Base-by-base conservation (phyloP, 345 rosid genomes). In the Nephelium lappaceum region DNA sequence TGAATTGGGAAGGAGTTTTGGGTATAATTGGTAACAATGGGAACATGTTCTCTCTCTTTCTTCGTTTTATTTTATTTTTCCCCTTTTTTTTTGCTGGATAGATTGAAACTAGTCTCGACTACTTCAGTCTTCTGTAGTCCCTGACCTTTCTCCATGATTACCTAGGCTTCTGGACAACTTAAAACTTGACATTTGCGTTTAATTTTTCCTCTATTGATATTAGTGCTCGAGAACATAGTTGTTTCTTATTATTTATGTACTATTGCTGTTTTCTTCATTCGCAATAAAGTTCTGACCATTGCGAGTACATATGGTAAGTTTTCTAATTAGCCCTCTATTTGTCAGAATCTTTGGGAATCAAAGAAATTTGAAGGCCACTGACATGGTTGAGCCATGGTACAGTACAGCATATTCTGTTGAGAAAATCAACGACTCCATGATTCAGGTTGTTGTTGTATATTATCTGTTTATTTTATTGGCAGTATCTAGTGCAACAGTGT, bases 281-380 rank as follows among this genome's bases (percentile, higher is more conserved):
- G 18, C 60, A 8, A 60, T 57, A 45, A 38, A 43, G 42, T 23
- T 66, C 47, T 45, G 71, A 79, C 21, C 4, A 6, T 31, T 63
- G 0, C 65, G 16, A 36, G 53, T 73, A 62, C 72, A 51, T 11
- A 16, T 38, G 3, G 16, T 60, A 39, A 24, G 27, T 77, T 77
- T 71, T 67, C 75, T 81, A 57, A 80, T 78, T 53, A 60, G 41
- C 64, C 6, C 67, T 79, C 60, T 80, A 57, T 83, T 81, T 78
- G 67, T 75, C 86, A 95, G 99, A 81, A 91, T 95, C 81, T 93
- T 67, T 95, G 99, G 97, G 94, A 88, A 78, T 95, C 99, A 14
- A 90, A 95, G 88, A 89, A 87, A 63, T 95, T 95, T 89, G 97
- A 93, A 86, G 98, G 93, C 71, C 55, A 89, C 96, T 69, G 87